phyloP scores from a whole-genome alignment of 192 early-diverging fungal genomes.

The Phycomyces nitens region DNA sequence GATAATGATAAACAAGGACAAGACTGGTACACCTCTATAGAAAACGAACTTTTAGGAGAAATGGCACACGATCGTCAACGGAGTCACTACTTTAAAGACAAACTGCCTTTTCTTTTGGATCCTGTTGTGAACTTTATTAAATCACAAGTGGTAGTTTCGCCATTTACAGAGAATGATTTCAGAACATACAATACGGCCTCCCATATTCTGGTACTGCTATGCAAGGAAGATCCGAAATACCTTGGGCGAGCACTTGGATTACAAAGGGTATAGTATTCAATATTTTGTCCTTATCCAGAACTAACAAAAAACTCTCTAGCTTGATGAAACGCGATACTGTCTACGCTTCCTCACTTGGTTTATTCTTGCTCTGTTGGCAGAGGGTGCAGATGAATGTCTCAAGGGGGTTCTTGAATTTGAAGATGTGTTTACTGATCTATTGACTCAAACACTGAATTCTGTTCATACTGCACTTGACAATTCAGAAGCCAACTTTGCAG shows the following conservation, averaged over 20 bases:
- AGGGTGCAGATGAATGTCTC: constrained; percentile 17
- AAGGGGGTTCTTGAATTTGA: constrained; percentile 31
- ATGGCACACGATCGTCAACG: constrained; percentile 13
- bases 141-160: constrained; percentile 16
- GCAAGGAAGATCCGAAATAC: constrained; percentile 17
- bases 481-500: constrained; percentile 35
- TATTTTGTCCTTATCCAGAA: neutral
- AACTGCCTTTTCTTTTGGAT: constrained; percentile 29
- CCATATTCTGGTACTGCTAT: constrained; percentile 37
- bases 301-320: constrained; percentile 18
- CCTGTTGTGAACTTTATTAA: constrained; percentile 32
- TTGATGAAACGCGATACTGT: constrained; percentile 33
- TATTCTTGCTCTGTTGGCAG: constrained; percentile 25
- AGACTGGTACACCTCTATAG: constrained; percentile 35
- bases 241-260: constrained; percentile 2
- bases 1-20: constrained; percentile 21
- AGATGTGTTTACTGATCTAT: constrained; percentile 32
- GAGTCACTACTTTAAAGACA: constrained; percentile 34
- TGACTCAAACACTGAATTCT: constrained; percentile 30
- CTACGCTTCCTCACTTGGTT: constrained; percentile 45
- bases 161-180: constrained; percentile 42
- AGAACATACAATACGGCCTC: constrained; percentile 30
- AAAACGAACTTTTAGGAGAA: constrained; percentile 22
- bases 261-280: constrained; percentile 28
- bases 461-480: constrained; percentile 29